Evolutionary conservation across 495 filamentous ascomycete genomes (phyloP), one percentile per base, ranked within the genome.

Genomic region (Clohesyomyces aquaticus): DNA sequence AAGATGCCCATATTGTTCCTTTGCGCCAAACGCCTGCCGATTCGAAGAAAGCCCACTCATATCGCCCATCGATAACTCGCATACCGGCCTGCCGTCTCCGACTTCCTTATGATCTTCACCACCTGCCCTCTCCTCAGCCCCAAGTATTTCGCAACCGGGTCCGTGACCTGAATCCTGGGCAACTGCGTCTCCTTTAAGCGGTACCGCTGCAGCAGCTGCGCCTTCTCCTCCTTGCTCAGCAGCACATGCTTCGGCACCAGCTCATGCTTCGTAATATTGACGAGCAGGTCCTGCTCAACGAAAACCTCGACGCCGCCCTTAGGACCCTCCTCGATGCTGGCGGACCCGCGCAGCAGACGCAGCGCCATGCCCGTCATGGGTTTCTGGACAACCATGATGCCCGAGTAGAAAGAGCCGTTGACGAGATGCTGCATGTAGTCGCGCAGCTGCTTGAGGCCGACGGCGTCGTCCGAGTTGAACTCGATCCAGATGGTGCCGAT

Each of bases 181-280:
- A 98, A 77, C 78, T 98, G 94, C 32, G 88, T 96, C 82, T 98
- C 94, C 86, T 96, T 97, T 71, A 98, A 79, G 52, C 94, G 83
- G 77, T 98, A 98, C 53, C 94, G 81, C 76, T 91, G 83, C 59
- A 98, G 77, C 68, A 98, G 77, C 38, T 84, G 82, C 56, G 75
- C 80, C 82, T 96, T 96, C 82, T 98, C 95, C 71, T 94, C 91
- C 43, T 85, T 83, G 72, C 89, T 93, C 43, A 98, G 83, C 51
- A 98, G 79, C 19, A 96, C 85, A 73, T 98, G 94, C 72, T 90
- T 93, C 27, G 94, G 94, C 18, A 98, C 94, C 16, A 98, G 85
- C 77, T 98, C 92, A 78, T 98, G 94, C 72, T 91, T 91, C 23
- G 93, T 98, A 76, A 98, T 98, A 77, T 98, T 98, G 72, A 98